These are phyloP conservation scores for Colletotrichum limetticola DNA, from an alignment of 2,329 filamentous ascomycete species.

Conservation along the genomic window DNA sequence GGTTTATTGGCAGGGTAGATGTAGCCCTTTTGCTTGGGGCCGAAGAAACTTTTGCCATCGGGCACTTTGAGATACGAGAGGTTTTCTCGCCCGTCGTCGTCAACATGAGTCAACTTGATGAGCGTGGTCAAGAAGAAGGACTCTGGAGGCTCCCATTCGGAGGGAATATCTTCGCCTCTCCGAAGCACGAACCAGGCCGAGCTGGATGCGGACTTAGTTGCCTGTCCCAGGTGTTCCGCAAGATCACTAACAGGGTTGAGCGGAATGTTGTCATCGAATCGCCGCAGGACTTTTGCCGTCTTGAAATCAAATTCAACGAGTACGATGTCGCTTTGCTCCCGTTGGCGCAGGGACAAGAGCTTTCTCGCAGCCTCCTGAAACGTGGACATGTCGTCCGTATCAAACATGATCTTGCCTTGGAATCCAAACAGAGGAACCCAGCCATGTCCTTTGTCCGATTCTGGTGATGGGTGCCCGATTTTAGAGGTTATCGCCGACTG, in stretches of 20 bases:
- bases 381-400: constrained; percentile 35
- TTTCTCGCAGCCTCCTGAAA: constrained; percentile 38
- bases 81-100: not conserved
- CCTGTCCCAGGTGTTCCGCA: not conserved
- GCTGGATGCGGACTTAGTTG: not conserved
- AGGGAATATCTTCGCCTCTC: constrained; percentile 6
- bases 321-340: constrained; percentile 8
- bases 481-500: not conserved
- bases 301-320: constrained; percentile 16
- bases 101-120: constrained; percentile 4
- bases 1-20: not conserved
- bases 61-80: constrained; percentile 29
- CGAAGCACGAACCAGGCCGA: constrained; percentile 39
- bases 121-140: constrained; percentile 32
- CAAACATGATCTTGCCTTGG: constrained; percentile 46
- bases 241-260: not conserved
- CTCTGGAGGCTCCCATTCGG: constrained; percentile 38
- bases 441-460: not conserved
- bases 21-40: not conserved
- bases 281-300: not conserved
- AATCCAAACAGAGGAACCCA: constrained; percentile 38
- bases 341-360: constrained; percentile 37
- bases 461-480: not conserved
- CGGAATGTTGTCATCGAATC: not conserved
- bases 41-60: not conserved